Percentiles rank a stretch among this genome's conserved stretches.
Evolutionary conservation across 2,329 filamentous ascomycete genomes (phyloP).

Genomic region (Purpureocillium lavendulum): DNA sequence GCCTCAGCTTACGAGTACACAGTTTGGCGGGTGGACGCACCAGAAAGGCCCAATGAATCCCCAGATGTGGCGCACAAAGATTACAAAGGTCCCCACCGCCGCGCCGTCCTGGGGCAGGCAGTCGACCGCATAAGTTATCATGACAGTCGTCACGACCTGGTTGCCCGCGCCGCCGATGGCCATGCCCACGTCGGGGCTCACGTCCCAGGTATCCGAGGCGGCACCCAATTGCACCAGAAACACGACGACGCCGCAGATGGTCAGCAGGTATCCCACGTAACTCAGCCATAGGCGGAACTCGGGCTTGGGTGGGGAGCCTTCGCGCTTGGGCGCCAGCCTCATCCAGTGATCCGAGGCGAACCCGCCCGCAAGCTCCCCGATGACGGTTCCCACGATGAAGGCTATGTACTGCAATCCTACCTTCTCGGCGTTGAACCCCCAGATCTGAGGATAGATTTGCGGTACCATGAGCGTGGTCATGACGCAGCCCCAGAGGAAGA

Average conservation of each 20-base stretch:
- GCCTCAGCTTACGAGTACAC: too few species aligned
- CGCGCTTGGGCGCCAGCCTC: constrained; percentile 24
- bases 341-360: constrained; percentile 45
- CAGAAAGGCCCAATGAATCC: constrained; percentile 35
- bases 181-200: constrained; percentile 46
- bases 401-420: constrained; percentile 50
- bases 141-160: constrained; percentile 51
- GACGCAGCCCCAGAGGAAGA: constrained; percentile 36
- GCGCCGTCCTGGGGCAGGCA: constrained; percentile 43
- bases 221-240: constrained; percentile 43
- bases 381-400: constrained; percentile 46
- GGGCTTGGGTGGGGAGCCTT: constrained; percentile 23
- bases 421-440: constrained; percentile 47
- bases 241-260: constrained; percentile 42
- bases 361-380: constrained; percentile 51
- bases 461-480: constrained; percentile 48
- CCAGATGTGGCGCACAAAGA: constrained; percentile 44
- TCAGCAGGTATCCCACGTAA: constrained; percentile 41
- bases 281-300: constrained; percentile 50
- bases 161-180: constrained; percentile 45
- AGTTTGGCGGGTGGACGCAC: constrained; percentile 5
- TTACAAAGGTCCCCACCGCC: constrained; percentile 50
- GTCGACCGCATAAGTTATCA: constrained; percentile 53
- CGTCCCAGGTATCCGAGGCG: constrained; percentile 39
- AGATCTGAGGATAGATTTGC: constrained; percentile 46